Base-by-base conservation (phyloP, 163 green algal species). In the Scenedesmus sp. region DNA sequence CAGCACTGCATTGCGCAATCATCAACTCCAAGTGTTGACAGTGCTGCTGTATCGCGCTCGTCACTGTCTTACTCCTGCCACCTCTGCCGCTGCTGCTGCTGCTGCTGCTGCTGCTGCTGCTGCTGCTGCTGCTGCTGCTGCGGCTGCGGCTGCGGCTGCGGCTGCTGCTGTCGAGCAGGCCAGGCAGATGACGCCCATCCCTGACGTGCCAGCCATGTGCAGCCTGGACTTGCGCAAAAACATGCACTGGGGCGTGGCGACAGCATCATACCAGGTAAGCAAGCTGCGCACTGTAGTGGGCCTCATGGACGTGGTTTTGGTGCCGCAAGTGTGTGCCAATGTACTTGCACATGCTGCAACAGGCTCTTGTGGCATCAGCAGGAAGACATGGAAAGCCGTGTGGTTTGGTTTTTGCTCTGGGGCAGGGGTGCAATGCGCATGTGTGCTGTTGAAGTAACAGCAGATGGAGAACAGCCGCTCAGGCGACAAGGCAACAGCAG, bases 201-300 rank as follows among this genome's bases (percentile, higher is more conserved):
- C 85, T 24, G 43, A 68, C 13, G 44, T 73, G 9, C 80, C 86
- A 24, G 35, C 26, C 24, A 40, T 42, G 44, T 90, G 86, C 86
- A 80, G 43, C 18, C 2, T 73, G 46, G 68, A 85, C 5, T 65
- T 90, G 42, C 68, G 85, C 68, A 43, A 70, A 33, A 16, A 49
- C 26, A 90, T 26, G 26, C 37, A 26, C 51, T 91, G 87, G 87
- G 87, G 87, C 2, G 87, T 87, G 33, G 87, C 87, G 3, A 91
- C 87, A 43, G 87, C 87, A 46, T n/a, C 87, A 24, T 91, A 91
- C 65, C 84, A 89, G 83, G 83, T 76, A 24, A 5, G 51, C 12
- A n/a, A n/a, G n/a, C n/a, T n/a, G n/a, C n/a, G n/a, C n/a, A n/a
- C n/a, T n/a, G n/a, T n/a, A n/a, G n/a, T n/a, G n/a, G n/a, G n/a